Evolutionary conservation across 2,329 filamentous ascomycete genomes (phyloP).

Genomic region (Stachybotrys chartarum): DNA sequence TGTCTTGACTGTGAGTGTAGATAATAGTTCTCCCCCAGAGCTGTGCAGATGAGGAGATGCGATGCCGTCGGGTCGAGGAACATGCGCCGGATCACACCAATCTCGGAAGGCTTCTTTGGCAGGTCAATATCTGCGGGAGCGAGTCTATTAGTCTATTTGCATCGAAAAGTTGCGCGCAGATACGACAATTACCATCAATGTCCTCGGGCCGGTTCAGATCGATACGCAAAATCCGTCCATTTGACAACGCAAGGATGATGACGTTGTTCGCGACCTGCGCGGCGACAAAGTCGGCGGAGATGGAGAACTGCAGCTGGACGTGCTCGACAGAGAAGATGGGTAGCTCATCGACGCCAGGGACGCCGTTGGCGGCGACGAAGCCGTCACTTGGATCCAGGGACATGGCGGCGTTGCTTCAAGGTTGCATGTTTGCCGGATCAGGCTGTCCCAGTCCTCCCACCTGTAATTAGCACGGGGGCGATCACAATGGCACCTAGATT

Average conservation of each 20-base stretch:
- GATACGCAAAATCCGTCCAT: slow-evolving; percentile 86
- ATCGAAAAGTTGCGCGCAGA: background rate
- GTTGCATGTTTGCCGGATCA: background rate
- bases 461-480: too few relatives aligned
- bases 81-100: slow-evolving; percentile 88
- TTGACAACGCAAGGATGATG: slow-evolving; percentile 83
- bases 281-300: slow-evolving; percentile 92
- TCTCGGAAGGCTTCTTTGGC: slow-evolving; percentile 84
- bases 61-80: slow-evolving; percentile 97
- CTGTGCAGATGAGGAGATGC: slow-evolving; percentile 85
- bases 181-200: slow-evolving; percentile 66
- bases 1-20: slow-evolving; percentile 91
- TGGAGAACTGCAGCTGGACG: slow-evolving; percentile 88
- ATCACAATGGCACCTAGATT: too few relatives aligned
- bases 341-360: slow-evolving; percentile 53
- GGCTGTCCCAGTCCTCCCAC: too few relatives aligned
- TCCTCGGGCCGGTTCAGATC: slow-evolving; percentile 90
- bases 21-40: slow-evolving; percentile 93
- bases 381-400: slow-evolving; percentile 44
- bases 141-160: background rate
- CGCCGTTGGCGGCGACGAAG: slow-evolving; percentile 59
- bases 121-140: slow-evolving; percentile 75
- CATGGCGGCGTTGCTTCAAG: slow-evolving; percentile 15
- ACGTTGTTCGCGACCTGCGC: slow-evolving; percentile 98
- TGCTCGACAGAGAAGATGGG: slow-evolving; percentile 94